phyloP scores from a whole-genome alignment of 257 asterid species.

The Leonotis leonurus region DNA sequence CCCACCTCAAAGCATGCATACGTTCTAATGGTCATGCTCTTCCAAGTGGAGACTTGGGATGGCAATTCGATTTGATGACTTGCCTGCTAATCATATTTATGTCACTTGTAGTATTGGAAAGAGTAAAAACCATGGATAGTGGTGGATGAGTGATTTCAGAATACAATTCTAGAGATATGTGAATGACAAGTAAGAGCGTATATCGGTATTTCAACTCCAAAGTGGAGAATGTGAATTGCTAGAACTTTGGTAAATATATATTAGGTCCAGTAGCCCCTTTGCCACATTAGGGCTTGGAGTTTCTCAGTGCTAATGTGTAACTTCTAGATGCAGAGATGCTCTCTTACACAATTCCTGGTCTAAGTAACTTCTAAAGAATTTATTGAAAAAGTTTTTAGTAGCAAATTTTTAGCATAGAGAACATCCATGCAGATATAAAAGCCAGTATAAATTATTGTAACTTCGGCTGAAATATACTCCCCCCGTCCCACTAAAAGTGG shows the following conservation, averaged over 20 bases:
- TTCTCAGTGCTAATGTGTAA: neutral
- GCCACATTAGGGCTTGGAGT: neutral
- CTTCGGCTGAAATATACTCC: too few relatives aligned
- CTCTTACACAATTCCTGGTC: neutral
- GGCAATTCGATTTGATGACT: neutral
- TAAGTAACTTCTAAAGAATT: neutral
- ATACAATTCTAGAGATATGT: neutral
- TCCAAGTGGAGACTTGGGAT: conserved; percentile 1
- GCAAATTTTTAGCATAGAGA: neutral
- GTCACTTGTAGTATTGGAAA: neutral
- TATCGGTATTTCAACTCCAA: neutral
- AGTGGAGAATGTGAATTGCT: neutral
- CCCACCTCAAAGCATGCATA: neutral
- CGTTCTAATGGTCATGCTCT: neutral
- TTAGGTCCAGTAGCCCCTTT: neutral
- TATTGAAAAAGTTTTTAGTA: neutral
- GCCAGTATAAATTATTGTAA: neutral
- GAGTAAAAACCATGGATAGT: neutral
- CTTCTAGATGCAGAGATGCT: neutral
- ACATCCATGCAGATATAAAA: neutral
- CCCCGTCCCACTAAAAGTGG: too few relatives aligned
- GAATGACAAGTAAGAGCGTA: neutral
- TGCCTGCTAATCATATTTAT: neutral
- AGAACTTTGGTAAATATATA: neutral
- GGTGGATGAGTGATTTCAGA: neutral